A percentile compares a stretch with the other conserved stretches of the same genome.
phyloP scores from a whole-genome alignment of 129 eudicot genomes.

The Scalesia atractyloides region DNA sequence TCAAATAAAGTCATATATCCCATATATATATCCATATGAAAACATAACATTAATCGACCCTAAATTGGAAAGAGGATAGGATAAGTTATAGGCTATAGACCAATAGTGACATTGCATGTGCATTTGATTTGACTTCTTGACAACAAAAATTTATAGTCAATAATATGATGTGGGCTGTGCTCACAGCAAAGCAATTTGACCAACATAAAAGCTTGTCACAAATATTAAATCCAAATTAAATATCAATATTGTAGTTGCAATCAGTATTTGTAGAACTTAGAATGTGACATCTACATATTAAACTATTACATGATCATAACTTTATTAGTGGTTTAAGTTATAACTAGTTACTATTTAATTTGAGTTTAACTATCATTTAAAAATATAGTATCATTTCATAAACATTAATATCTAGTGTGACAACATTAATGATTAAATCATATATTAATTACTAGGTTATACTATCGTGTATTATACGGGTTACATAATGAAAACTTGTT shows the following conservation, averaged over 20 bases:
- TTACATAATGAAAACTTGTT: too few relatives aligned
- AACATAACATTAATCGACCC: conserved; percentile 1
- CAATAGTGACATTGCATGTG: conserved; percentile 31
- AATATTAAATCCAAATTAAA: background rate
- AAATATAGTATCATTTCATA: too few relatives aligned
- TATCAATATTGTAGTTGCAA: background rate
- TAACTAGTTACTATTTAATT: too few relatives aligned
- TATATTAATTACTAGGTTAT: too few relatives aligned
- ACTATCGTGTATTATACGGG: too few relatives aligned
- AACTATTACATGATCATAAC: too few relatives aligned
- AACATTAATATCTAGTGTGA: too few relatives aligned
- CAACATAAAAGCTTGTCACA: conserved; percentile 15
- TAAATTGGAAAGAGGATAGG: conserved; percentile 21
- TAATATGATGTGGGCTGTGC: conserved; percentile 32
- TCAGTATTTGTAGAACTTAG: background rate
- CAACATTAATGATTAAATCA: too few relatives aligned
- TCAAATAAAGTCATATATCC: too few relatives aligned
- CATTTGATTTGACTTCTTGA: conserved; percentile 10
- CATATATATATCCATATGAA: background rate
- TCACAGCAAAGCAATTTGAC: conserved; percentile 34
- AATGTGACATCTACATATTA: background rate
- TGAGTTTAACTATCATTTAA: too few relatives aligned
- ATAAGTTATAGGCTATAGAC: conserved; percentile 9
- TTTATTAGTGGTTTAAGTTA: too few relatives aligned
- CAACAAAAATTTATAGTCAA: conserved; percentile 24